These are phyloP conservation scores for Candida ovalis DNA, from an alignment of 805 yeast genomes.

Conservation along the genomic window DNA sequence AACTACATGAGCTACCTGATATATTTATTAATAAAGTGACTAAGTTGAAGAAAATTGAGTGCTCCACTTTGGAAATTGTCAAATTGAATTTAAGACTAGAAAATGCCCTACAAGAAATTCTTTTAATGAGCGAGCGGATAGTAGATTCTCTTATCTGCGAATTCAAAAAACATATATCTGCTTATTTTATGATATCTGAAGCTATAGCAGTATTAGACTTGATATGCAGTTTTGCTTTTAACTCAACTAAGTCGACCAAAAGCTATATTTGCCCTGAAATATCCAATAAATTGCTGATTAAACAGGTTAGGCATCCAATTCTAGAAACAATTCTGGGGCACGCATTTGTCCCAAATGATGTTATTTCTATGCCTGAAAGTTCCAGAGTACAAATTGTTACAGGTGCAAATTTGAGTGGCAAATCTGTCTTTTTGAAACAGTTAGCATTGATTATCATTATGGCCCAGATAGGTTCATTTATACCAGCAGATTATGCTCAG, in stretches of 20 bases:
- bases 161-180: slow-evolving; percentile 29
- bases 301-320: slow-evolving; percentile 40
- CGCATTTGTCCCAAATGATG: slow-evolving; percentile 37
- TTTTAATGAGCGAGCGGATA: slow-evolving; percentile 38
- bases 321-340: slow-evolving; percentile 23
- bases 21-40: slow-evolving; percentile 31
- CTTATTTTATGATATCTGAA: slow-evolving; percentile 40
- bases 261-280: slow-evolving; percentile 37
- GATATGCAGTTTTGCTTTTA: slow-evolving; percentile 26
- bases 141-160: slow-evolving; percentile 30
- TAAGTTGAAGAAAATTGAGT: slow-evolving; percentile 33
- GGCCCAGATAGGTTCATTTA: slow-evolving; percentile 55
- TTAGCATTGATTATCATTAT: slow-evolving; percentile 45
- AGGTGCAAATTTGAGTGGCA: slow-evolving; percentile 64
- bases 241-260: slow-evolving; percentile 14
- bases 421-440: slow-evolving; percentile 53
- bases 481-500: slow-evolving; percentile 42
- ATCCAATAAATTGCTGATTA: slow-evolving; percentile 29
- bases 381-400: slow-evolving; percentile 48
- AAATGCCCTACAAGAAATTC: slow-evolving; percentile 39
- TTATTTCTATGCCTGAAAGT: slow-evolving; percentile 30
- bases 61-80: slow-evolving; percentile 37
- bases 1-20: slow-evolving; percentile 24
- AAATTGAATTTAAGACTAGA: slow-evolving; percentile 39
- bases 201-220: slow-evolving; percentile 41